Percentiles rank a stretch among this genome's conserved stretches.
These are phyloP conservation scores for Lactifluus volemus DNA, from an alignment of 768 basidiomycete species.

Conservation along the genomic window DNA sequence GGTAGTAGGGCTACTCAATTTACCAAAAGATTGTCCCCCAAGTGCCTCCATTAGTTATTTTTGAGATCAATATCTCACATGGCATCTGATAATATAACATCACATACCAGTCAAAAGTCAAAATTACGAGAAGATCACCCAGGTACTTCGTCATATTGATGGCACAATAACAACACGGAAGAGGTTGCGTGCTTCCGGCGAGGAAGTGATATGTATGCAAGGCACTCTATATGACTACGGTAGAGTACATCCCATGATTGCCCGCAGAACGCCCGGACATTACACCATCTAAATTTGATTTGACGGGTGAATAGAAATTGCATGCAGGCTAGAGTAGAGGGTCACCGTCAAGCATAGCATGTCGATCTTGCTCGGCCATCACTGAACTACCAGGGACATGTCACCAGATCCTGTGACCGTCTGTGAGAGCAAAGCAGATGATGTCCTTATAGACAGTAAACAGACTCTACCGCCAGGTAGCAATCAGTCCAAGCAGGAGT, in stretches of 20 bases:
- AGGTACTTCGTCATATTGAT: background rate
- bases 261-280: background rate
- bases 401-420: background rate
- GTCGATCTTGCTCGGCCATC: background rate
- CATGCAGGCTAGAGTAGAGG: background rate
- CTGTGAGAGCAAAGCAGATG: background rate
- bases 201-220: background rate
- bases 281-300: background rate
- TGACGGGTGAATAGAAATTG: background rate
- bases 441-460: too few species aligned
- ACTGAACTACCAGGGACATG: background rate
- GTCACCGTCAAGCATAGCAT: background rate
- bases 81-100: background rate
- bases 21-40: background rate
- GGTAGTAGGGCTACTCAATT: background rate
- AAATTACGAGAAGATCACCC: conserved; percentile 10
- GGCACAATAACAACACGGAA: conserved; percentile 1
- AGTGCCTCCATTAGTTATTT: background rate
- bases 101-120: background rate
- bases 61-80: background rate
- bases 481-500: conserved; percentile 10
- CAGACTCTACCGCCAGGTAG: conserved; percentile 10
- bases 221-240: background rate
- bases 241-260: background rate
- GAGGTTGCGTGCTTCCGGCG: background rate